Evolutionary conservation across 495 filamentous ascomycete species (phyloP).

Genomic region (Neurospora terricola): DNA sequence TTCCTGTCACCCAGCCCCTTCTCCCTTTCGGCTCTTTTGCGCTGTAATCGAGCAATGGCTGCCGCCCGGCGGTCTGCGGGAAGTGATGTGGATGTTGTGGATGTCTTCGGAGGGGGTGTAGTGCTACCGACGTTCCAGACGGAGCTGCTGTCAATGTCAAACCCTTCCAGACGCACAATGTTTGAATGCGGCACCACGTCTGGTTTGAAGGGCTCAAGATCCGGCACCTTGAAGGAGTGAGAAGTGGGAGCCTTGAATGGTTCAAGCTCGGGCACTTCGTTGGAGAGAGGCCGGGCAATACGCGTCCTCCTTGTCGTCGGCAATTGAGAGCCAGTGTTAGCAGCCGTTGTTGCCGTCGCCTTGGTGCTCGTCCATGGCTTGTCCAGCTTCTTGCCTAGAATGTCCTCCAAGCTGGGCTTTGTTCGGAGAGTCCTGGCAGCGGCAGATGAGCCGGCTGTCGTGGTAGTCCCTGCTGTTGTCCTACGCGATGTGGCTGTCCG

Average conservation of each 20-base stretch:
- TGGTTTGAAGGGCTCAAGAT: constrained; percentile 16
- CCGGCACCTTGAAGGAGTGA: constrained; percentile 1
- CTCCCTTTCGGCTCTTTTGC: constrained; percentile 37
- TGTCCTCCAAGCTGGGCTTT: neutral
- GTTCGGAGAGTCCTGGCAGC: neutral
- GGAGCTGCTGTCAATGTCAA: constrained; percentile 17
- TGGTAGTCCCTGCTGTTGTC: neutral
- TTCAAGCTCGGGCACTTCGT: constrained; percentile 15
- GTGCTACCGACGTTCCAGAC: constrained; percentile 11
- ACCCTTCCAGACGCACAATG: constrained; percentile 27
- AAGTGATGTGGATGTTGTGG: constrained; percentile 30
- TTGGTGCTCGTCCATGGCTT: neutral
- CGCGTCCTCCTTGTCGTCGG: neutral
- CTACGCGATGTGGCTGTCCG: neutral
- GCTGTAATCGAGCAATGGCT: constrained; percentile 52
- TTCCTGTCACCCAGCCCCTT: constrained; percentile 17
- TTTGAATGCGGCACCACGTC: constrained; percentile 32
- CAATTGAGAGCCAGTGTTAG: neutral
- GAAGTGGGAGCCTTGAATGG: constrained; percentile 22
- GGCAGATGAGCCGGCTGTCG: neutral
- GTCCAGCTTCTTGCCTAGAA: neutral
- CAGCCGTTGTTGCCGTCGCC: neutral
- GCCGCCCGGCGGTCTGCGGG: constrained; percentile 51
- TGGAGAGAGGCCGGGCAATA: neutral
- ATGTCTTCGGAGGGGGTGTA: constrained; percentile 15